Percentiles rank a stretch among this genome's conserved stretches.
These are phyloP conservation scores for Moesziomyces sp. DNA, from an alignment of 1,284 basidiomycete species.

Conservation along the genomic window DNA sequence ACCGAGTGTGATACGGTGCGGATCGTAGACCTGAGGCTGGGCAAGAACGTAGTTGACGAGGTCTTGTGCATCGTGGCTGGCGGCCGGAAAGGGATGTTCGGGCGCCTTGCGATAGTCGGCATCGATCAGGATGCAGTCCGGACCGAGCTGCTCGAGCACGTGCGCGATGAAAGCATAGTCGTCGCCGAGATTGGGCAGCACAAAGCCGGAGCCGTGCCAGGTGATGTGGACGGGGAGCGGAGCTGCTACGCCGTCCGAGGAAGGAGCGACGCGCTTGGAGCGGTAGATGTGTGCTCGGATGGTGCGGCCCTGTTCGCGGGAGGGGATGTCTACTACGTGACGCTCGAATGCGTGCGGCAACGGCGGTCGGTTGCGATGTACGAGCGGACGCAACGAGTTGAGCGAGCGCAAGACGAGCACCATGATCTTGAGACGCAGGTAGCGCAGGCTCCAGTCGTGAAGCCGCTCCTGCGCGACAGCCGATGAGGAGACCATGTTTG, in stretches of 20 bases:
- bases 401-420: constrained; percentile 28
- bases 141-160: constrained; percentile 22
- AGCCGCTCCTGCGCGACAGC: constrained; percentile 13
- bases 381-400: constrained; percentile 11
- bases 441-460: constrained; percentile 27
- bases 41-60: constrained; percentile 38
- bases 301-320: constrained; percentile 39
- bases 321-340: constrained; percentile 36
- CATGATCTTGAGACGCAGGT: constrained; percentile 30
- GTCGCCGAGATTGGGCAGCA: constrained; percentile 44
- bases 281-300: constrained; percentile 50
- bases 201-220: constrained; percentile 44
- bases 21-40: constrained; percentile 41
- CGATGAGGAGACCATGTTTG: constrained; percentile 3
- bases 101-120: constrained; percentile 64
- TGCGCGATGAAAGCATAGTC: constrained; percentile 29
- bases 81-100: constrained; percentile 59
- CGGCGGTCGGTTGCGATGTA: constrained; percentile 11
- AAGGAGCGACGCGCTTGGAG: constrained; percentile 20
- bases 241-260: constrained; percentile 10
- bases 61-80: constrained; percentile 49
- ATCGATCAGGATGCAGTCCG: constrained; percentile 47
- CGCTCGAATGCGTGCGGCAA: constrained; percentile 24
- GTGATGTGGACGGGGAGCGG: constrained; percentile 41
- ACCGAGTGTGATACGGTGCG: constrained; percentile 44